phyloP scores from a whole-genome alignment of 805 yeast genomes.

The Gaillardinia entomophila region DNA sequence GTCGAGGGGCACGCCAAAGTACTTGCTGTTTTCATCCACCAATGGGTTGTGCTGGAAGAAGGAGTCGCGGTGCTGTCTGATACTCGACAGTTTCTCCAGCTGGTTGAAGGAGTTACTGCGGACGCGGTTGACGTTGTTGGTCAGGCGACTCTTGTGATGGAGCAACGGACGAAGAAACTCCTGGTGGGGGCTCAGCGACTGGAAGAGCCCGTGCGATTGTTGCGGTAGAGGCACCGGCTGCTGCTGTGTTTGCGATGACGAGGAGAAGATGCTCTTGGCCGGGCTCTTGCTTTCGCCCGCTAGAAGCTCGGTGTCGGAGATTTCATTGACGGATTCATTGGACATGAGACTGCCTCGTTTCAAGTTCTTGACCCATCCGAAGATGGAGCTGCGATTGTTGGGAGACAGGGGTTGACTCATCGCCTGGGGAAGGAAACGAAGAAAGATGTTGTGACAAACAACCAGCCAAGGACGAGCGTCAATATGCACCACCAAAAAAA shows the following conservation, averaged over 20 bases:
- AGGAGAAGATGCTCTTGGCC: constrained; percentile 6
- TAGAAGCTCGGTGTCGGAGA: constrained; percentile 10
- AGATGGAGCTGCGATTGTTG: constrained; percentile 30
- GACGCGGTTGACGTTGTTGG: constrained; percentile 38
- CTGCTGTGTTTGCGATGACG: constrained; percentile 3
- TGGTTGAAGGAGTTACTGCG: constrained; percentile 32
- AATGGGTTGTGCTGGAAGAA: constrained; percentile 40
- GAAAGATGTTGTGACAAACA: no score
- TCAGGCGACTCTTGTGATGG: constrained; percentile 46
- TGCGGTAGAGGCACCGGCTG: constrained; percentile 3
- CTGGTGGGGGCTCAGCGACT: constrained; percentile 8
- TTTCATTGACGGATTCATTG: constrained; percentile 34
- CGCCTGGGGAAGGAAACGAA: no score
- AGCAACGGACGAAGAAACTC: constrained; percentile 41
- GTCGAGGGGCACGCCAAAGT: constrained; percentile 73
- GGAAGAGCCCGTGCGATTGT: constrained; percentile 3
- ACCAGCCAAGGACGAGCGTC: no score
- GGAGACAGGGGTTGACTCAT: constrained; percentile 38
- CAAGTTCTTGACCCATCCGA: constrained; percentile 42
- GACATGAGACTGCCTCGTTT: constrained; percentile 31
- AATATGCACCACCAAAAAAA: no score
- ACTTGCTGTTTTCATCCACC: constrained; percentile 47
- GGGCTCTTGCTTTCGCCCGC: constrained; percentile 15
- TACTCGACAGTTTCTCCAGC: constrained; percentile 20
- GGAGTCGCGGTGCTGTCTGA: constrained; percentile 46